Evolutionary conservation across 2,329 filamentous ascomycete genomes (phyloP).

Genomic region (Amesomyces nigricolor): DNA sequence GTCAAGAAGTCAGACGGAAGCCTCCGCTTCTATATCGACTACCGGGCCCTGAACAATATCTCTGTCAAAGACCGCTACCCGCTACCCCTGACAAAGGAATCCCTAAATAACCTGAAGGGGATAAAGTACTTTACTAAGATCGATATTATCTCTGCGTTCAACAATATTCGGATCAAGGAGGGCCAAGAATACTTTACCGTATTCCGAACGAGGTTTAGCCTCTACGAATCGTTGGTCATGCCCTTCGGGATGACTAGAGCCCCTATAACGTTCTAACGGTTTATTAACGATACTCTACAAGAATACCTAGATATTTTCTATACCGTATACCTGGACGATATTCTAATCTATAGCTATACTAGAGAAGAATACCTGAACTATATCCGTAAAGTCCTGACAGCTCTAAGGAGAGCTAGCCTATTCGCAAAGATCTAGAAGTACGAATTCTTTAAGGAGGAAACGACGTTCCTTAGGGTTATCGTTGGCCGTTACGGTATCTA

Average conservation of each 20-base stretch:
- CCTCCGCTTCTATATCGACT: not conserved
- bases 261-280: constrained; percentile 9
- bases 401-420: not conserved
- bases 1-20: not conserved
- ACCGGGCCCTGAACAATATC: not conserved
- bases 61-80: not conserved
- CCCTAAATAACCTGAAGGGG: not conserved
- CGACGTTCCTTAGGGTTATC: not conserved
- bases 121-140: constrained; percentile 1
- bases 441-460: not conserved
- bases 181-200: constrained; percentile 30
- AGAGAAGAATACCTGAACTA: not conserved
- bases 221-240: constrained; percentile 31
- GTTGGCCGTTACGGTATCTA: not conserved
- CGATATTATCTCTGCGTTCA: not conserved
- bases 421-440: not conserved
- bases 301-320: constrained; percentile 7
- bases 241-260: constrained; percentile 27
- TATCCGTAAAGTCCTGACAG: not conserved
- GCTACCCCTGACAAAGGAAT: not conserved
- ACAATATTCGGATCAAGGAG: not conserved
- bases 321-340: constrained; percentile 14
- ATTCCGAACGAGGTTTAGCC: constrained; percentile 27
- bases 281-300: constrained; percentile 10
- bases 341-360: constrained; percentile 7